Conservation (phyloP, 768 basidiomycete species). For the Boletus subparvulus region DNA sequence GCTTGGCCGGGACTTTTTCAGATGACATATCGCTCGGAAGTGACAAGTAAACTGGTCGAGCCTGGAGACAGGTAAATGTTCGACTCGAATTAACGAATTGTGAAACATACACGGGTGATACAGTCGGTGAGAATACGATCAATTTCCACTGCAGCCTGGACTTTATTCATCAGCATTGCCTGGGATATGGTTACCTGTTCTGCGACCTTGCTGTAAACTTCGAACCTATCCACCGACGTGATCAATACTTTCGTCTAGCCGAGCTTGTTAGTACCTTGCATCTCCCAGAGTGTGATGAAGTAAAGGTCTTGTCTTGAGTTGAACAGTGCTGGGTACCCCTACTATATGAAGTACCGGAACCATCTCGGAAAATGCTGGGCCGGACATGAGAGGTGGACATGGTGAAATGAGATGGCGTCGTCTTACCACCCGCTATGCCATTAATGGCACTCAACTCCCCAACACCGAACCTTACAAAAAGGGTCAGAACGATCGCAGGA, state of each 20-base stretch:
- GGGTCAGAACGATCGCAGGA: not conserved
- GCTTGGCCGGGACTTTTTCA: conserved; percentile 61
- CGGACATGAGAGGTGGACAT: conserved; percentile 1
- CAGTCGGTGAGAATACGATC: conserved; percentile 77
- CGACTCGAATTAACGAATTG: not conserved
- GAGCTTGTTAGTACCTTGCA: conserved; percentile 47
- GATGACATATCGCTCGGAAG: conserved; percentile 83
- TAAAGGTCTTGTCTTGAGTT: conserved; percentile 70
- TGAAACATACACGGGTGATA: conserved; percentile 47
- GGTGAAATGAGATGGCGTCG: not conserved
- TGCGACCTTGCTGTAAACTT: conserved; percentile 75
- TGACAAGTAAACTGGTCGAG: conserved; percentile 84
- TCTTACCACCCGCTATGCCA: conserved; percentile 71
- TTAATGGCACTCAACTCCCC: conserved; percentile 89
- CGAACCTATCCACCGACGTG: conserved; percentile 49
- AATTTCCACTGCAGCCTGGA: conserved; percentile 64
- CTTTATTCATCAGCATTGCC: conserved; percentile 52
- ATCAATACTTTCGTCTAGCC: not conserved
- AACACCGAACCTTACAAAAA: conserved; percentile 71
- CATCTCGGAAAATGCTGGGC: conserved; percentile 76
- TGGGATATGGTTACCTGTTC: conserved; percentile 74
- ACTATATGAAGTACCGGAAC: conserved; percentile 89
- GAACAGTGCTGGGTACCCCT: conserved; percentile 72
- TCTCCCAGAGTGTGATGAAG: conserved; percentile 90
- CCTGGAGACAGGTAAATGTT: conserved; percentile 37